Evolutionary conservation across 192 early-diverging fungal genomes (phyloP).

Genomic region (Obelidium mucronatum): DNA sequence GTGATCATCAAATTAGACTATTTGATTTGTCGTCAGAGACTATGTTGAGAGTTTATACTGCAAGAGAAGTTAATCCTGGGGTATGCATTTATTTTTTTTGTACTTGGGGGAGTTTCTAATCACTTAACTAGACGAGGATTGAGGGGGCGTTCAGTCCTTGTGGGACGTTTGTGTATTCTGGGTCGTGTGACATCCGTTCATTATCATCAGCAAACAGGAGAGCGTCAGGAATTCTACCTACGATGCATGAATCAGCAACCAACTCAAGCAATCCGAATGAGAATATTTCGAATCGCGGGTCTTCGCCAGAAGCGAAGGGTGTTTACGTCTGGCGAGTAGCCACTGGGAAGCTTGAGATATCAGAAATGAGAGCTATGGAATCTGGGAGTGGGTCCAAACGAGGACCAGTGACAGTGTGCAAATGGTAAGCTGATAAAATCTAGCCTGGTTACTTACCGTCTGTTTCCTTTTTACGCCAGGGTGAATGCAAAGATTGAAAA

Average conservation of each 20-base stretch:
- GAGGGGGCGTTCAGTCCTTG: slow-evolving; percentile 59
- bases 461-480: background rate
- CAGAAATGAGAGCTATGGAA: slow-evolving; percentile 57
- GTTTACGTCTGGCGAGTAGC: slow-evolving; percentile 60
- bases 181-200: slow-evolving; percentile 45
- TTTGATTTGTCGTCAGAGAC: slow-evolving; percentile 52
- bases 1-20: slow-evolving; percentile 61
- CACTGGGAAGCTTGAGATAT: slow-evolving; percentile 54
- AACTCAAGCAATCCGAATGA: background rate
- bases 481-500: background rate
- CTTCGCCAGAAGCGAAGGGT: slow-evolving; percentile 37
- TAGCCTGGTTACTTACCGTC: background rate
- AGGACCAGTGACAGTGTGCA: slow-evolving; percentile 42
- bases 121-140: slow-evolving; percentile 49
- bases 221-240: background rate
- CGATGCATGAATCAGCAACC: background rate
- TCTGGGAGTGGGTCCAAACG: slow-evolving; percentile 29
- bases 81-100: slow-evolving; percentile 20
- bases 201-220: slow-evolving; percentile 20
- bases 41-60: slow-evolving; percentile 47
- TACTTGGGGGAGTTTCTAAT: background rate
- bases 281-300: background rate
- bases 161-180: slow-evolving; percentile 61
- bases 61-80: slow-evolving; percentile 49
- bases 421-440: no score